Conservation (phyloP, 306 rosid genomes). For the Canavalia gladiata region DNA sequence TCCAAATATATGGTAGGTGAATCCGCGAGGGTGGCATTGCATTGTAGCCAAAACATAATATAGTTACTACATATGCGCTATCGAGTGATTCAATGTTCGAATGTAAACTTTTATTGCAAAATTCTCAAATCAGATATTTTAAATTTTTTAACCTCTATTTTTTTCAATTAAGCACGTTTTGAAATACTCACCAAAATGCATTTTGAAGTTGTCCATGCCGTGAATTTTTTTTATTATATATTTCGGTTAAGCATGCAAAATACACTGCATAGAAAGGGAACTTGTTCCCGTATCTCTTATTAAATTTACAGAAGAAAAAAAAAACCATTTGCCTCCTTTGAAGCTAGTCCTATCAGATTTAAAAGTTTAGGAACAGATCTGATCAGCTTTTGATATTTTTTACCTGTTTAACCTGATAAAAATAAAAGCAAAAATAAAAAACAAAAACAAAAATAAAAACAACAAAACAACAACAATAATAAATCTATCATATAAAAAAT, state of each 20-base stretch:
- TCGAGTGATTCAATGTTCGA: background rate
- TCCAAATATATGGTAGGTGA: background rate
- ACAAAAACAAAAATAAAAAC: too few relatives aligned
- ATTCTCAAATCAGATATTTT: background rate
- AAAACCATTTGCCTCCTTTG: too few relatives aligned
- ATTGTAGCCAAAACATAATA: background rate
- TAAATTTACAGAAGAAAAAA: background rate
- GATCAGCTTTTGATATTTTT: too few relatives aligned
- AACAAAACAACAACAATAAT: background rate
- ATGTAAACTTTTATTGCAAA: background rate
- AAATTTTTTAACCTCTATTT: background rate
- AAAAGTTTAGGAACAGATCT: too few relatives aligned
- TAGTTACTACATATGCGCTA: background rate
- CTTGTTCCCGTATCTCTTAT: background rate
- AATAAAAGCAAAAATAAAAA: too few relatives aligned
- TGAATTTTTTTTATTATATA: background rate
- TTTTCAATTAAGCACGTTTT: background rate
- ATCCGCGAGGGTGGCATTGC: background rate
- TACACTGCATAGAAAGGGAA: background rate
- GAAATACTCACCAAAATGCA: background rate
- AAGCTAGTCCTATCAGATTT: too few relatives aligned
- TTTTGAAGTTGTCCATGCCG: background rate
- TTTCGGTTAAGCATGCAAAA: conserved; percentile 39
- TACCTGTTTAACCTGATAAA: too few relatives aligned
- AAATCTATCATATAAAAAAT: background rate